Conservation (phyloP, 1,284 basidiomycete genomes). For the Irpex rosettiformis region DNA sequence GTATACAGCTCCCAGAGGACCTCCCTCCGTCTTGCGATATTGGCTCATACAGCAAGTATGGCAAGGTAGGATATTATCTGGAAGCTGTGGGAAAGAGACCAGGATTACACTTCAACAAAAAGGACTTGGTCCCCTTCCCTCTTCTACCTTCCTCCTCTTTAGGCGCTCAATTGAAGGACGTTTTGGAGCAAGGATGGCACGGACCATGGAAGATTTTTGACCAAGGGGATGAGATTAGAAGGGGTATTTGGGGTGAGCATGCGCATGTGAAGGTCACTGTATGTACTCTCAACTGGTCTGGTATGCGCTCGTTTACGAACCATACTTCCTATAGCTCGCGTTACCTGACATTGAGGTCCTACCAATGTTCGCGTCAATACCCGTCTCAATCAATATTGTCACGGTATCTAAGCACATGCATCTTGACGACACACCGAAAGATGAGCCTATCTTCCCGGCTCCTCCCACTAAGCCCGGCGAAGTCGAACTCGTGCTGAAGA, state of each 20-base stretch:
- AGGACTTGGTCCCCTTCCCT: not conserved
- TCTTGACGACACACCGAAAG: slow-evolving; percentile 7
- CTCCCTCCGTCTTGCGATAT: slow-evolving; percentile 23
- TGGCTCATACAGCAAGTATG: not conserved
- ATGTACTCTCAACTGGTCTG: not conserved
- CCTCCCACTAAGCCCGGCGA: slow-evolving; percentile 15
- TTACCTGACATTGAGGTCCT: slow-evolving; percentile 13
- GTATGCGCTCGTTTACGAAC: not conserved
- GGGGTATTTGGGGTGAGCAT: slow-evolving; percentile 21
- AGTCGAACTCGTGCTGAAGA: slow-evolving; percentile 12
- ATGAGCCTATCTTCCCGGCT: slow-evolving; percentile 14
- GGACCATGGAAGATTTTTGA: slow-evolving; percentile 8
- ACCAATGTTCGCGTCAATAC: slow-evolving; percentile 17
- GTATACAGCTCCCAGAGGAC: slow-evolving; percentile 16
- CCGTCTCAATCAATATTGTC: slow-evolving; percentile 15
- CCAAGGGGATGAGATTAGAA: slow-evolving; percentile 16
- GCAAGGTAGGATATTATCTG: not conserved
- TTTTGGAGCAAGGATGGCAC: not conserved
- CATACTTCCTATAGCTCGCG: slow-evolving; percentile 10
- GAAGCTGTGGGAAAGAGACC: not conserved
- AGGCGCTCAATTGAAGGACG: not conserved
- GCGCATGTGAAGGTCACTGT: slow-evolving; percentile 17
- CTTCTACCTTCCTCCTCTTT: not conserved
- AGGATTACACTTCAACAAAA: not conserved
- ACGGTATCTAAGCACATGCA: slow-evolving; percentile 16